A percentile compares a stretch with the other conserved stretches of the same genome.
These are phyloP conservation scores for Dipteronia dyeriana DNA, from an alignment of 345 rosid genomes.

Conservation along the genomic window DNA sequence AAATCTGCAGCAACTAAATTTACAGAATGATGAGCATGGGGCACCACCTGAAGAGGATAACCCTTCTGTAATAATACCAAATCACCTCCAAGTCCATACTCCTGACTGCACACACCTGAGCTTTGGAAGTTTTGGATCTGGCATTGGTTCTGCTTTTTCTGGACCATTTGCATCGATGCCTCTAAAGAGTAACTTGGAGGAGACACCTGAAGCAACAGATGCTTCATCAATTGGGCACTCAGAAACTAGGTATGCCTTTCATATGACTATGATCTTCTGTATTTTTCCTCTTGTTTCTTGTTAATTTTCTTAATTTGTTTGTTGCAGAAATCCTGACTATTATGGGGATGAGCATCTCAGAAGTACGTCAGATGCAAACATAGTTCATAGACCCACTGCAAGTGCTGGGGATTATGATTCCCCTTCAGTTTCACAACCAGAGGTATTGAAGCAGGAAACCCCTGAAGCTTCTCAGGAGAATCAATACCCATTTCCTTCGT, in stretches of 20 bases:
- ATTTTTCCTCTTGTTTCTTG: not conserved
- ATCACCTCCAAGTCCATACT: conserved; percentile 84
- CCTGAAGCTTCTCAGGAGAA: conserved; percentile 59
- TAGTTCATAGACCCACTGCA: conserved; percentile 47
- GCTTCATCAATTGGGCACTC: conserved; percentile 48
- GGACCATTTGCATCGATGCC: conserved; percentile 56
- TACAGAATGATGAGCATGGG: conserved; percentile 58
- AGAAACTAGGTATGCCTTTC: conserved; percentile 60
- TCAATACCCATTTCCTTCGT: conserved; percentile 72
- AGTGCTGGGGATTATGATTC: conserved; percentile 59
- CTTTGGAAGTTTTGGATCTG: conserved; percentile 94
- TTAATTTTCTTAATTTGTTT: not conserved
- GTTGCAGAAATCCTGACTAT: conserved; percentile 67
- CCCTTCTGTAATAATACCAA: conserved; percentile 87
- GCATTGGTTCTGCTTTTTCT: conserved; percentile 43
- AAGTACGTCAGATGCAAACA: conserved; percentile 56
- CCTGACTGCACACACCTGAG: conserved; percentile 88
- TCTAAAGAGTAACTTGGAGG: conserved; percentile 58
- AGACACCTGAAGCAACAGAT: conserved; percentile 55
- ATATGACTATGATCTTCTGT: not conserved
- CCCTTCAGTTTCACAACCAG: conserved; percentile 56
- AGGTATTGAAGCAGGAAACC: conserved; percentile 65
- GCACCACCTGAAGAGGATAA: conserved; percentile 56
- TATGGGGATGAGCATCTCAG: conserved; percentile 73
- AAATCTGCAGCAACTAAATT: conserved; percentile 54